Evolutionary conservation across 2,329 filamentous ascomycete genomes (phyloP).

Genomic region (Beauveria sp.): DNA sequence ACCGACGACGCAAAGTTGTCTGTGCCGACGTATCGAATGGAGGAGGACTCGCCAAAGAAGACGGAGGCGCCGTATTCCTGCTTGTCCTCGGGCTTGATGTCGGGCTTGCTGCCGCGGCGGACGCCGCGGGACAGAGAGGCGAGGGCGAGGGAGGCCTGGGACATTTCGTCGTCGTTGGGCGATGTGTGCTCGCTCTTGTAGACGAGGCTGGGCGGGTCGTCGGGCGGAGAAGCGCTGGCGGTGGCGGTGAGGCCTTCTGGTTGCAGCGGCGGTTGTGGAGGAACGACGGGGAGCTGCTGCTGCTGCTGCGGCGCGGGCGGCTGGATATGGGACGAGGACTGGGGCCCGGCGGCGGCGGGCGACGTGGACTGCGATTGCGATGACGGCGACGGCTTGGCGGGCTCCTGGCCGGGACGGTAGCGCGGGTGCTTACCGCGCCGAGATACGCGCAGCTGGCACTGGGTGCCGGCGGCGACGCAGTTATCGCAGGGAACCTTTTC

Average conservation of each 20-base stretch:
- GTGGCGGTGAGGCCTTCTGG: neutral
- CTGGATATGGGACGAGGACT: neutral
- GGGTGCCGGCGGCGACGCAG: constrained; percentile 13
- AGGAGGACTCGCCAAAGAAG: constrained; percentile 39
- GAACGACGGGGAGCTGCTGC: neutral
- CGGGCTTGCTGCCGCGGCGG: neutral
- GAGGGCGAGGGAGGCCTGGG: constrained; percentile 5
- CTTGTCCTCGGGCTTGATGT: neutral
- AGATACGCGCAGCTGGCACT: constrained; percentile 17
- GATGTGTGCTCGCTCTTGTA: constrained; percentile 2
- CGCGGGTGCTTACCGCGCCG: constrained; percentile 19
- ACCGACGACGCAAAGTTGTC: constrained; percentile 19
- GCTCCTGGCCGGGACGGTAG: constrained; percentile 7
- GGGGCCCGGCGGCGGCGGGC: neutral
- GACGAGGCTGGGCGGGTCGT: constrained; percentile 3
- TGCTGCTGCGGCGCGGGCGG: neutral
- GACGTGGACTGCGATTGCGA: neutral
- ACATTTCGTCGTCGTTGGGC: constrained; percentile 9
- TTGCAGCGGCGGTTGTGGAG: neutral
- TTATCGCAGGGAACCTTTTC: constrained; percentile 17
- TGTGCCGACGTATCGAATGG: constrained; percentile 35
- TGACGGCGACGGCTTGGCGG: neutral
- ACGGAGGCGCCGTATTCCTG: constrained; percentile 19
- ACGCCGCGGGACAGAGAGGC: constrained; percentile 6
- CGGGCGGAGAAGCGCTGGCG: neutral